These are phyloP conservation scores for Allium cepa DNA, from an alignment of 106 monocot genomes.

Conservation along the genomic window DNA sequence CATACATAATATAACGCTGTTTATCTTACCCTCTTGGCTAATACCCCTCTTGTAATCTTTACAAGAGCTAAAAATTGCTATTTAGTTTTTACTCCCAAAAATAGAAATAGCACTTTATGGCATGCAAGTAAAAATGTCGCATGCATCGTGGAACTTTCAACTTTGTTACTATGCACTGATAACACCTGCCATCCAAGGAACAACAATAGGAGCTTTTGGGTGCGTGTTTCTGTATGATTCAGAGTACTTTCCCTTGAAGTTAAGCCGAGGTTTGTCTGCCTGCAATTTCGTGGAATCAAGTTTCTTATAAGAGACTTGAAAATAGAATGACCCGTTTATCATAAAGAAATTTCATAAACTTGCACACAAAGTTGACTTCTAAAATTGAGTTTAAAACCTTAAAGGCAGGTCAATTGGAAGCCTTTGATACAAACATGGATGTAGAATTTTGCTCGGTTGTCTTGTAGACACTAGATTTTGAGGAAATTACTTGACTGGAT, in stretches of 20 bases:
- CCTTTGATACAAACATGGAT: too few species aligned
- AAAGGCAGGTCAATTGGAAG: too few species aligned
- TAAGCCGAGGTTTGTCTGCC: slow-evolving; percentile 44
- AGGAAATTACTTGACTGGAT: too few species aligned
- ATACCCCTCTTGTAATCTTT: not conserved
- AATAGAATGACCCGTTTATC: not conserved
- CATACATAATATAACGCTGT: not conserved
- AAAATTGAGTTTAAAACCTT: too few species aligned
- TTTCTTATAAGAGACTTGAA: not conserved
- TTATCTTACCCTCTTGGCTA: not conserved
- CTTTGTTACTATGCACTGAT: slow-evolving; percentile 6
- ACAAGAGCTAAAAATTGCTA: slow-evolving; percentile 3
- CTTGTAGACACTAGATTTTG: too few species aligned
- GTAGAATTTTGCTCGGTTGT: too few species aligned
- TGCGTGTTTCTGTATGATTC: slow-evolving; percentile 52
- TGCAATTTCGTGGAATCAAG: slow-evolving; percentile 9
- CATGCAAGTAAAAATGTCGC: not conserved
- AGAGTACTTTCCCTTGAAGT: slow-evolving; percentile 62
- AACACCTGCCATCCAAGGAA: slow-evolving; percentile 77
- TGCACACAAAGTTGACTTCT: too few species aligned
- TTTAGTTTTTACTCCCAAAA: not conserved
- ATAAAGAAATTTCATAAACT: too few species aligned
- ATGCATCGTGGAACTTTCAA: not conserved
- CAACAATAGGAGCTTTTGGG: slow-evolving; percentile 50
- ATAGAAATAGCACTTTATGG: not conserved